phyloP scores from a whole-genome alignment of 164 flowering plant species.

The Chloranthus sessilifolius region DNA sequence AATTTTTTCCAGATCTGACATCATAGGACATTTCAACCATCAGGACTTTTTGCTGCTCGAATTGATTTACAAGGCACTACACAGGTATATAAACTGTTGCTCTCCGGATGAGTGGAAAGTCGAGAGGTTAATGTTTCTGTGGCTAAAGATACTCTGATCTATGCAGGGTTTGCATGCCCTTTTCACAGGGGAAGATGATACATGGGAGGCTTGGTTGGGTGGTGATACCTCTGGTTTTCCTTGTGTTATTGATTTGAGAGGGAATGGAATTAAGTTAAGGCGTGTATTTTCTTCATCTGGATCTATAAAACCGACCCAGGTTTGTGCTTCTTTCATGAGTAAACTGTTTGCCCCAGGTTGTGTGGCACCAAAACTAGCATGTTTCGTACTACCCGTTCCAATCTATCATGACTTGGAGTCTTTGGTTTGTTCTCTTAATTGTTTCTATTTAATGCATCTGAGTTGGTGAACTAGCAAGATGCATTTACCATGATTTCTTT shows the following conservation, averaged over 20 bases:
- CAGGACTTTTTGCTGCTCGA: constrained; percentile 97
- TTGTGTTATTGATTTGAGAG: constrained; percentile 42
- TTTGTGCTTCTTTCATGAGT: too few relatives aligned
- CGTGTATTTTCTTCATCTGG: constrained; percentile 83
- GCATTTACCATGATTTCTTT: too few relatives aligned
- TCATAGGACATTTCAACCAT: constrained; percentile 89
- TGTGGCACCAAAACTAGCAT: too few relatives aligned
- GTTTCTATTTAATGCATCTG: too few relatives aligned
- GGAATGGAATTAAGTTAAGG: constrained; percentile 73
- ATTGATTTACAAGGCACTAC: constrained; percentile 88
- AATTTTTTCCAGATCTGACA: constrained; percentile 71
- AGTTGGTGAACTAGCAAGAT: too few relatives aligned
- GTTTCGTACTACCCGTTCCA: too few relatives aligned
- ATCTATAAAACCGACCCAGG: constrained; percentile 83
- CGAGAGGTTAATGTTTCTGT: neutral
- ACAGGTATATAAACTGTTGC: constrained; percentile 37
- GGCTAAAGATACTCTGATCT: neutral
- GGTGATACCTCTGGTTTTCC: constrained; percentile 72
- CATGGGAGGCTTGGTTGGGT: constrained; percentile 96
- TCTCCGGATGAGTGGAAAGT: neutral
- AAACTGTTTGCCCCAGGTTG: too few relatives aligned
- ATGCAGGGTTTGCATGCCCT: constrained; percentile 94
- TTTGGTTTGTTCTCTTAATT: too few relatives aligned
- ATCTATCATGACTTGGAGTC: too few relatives aligned
- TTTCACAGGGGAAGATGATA: constrained; percentile 97